phyloP scores from a whole-genome alignment of 2,329 filamentous ascomycete genomes.

The Talaromyces piceae region DNA sequence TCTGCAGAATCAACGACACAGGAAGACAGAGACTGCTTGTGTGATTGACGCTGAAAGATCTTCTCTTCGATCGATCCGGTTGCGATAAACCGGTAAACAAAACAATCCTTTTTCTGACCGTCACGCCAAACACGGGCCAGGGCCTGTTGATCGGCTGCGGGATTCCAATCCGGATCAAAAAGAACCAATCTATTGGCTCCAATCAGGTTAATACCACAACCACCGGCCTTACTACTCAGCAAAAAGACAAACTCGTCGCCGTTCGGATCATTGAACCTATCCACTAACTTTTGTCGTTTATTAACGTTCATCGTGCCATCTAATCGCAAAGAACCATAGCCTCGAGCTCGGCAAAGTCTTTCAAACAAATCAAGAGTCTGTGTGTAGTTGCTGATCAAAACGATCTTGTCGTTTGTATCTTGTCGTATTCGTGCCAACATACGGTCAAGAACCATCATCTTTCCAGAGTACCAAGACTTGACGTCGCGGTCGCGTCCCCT shows the following conservation, averaged over 20 bases:
- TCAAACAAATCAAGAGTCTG: conserved; percentile 94
- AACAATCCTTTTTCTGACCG: conserved; percentile 98
- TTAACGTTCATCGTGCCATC: conserved; percentile 98
- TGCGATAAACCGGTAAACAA: conserved; percentile 98
- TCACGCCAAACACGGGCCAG: conserved; percentile 97
- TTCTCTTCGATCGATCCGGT: conserved; percentile 98
- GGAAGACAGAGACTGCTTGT: conserved; percentile 93
- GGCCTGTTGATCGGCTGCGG: conserved; percentile 93
- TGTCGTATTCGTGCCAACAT: conserved; percentile 94
- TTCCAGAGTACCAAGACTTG: conserved; percentile 93
- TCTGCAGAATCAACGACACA: conserved; percentile 95
- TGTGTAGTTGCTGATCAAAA: conserved; percentile 97
- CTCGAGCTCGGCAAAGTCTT: conserved; percentile 73
- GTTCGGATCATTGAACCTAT: conserved; percentile 92
- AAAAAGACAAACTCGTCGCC: conserved; percentile 89
- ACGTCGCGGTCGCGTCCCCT: conserved; percentile 86
- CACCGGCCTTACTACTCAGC: conserved; percentile 93
- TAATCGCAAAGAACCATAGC: conserved; percentile 78
- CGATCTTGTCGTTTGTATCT: conserved; percentile 98
- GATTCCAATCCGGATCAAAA: conserved; percentile 98
- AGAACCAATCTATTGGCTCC: conserved; percentile 90
- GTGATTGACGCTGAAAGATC: conserved; percentile 96
- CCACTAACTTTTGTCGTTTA: conserved; percentile 93
- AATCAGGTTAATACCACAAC: conserved; percentile 91
- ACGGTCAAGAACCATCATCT: conserved; percentile 95